Base-by-base conservation (phyloP, 2,329 filamentous ascomycete genomes). In the Xylariaceae sp. region DNA sequence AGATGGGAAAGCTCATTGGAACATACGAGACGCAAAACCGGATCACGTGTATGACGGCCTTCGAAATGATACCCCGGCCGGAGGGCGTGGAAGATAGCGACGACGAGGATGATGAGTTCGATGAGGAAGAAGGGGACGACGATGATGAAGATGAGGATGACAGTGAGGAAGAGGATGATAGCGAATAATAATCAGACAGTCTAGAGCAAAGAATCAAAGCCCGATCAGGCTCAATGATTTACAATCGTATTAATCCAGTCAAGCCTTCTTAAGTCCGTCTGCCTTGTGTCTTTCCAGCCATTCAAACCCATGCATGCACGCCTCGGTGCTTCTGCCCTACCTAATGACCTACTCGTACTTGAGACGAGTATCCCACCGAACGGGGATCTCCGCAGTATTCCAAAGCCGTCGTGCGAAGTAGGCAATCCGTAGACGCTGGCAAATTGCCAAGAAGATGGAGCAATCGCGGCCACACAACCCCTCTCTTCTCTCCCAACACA, bases 21-120 rank as follows among this genome's bases (percentile, higher is more conserved):
- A 86, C 83, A 37, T 94, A 94, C 69, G 88, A 92, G 74, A 96
- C 92, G 18, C 86, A 88, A 51, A 92, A 93, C 72, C 81, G 94
- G 58, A 92, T 97, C 66, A 97, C 92, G 44, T 97, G 94, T 72
- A 71, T 97, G 69, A 86, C 85, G 67, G 88, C 88, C 18, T 97
- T 96, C 76, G 78, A 90, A 64, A 95, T 97, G 90, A 82, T 89
- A 73, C 82, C 86, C 67, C 78, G 81, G 51, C 82, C 84, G 13
- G 84, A 86, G 47, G 82, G 81, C 18, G 77, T 79, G 50, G 85
- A 85, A 67, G 84, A 83, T 15, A 83, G 80, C 68, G 84, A 84
- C 34, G 69, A 71, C 47, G 84, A 84, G 30, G 69, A 71, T 49
- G 71, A 72, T 39, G 60, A 63, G 4, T 53, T 66, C 9, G 62